Conservation (phyloP, 2,329 filamentous ascomycete genomes). For the Fusarium odoratissimum region DNA sequence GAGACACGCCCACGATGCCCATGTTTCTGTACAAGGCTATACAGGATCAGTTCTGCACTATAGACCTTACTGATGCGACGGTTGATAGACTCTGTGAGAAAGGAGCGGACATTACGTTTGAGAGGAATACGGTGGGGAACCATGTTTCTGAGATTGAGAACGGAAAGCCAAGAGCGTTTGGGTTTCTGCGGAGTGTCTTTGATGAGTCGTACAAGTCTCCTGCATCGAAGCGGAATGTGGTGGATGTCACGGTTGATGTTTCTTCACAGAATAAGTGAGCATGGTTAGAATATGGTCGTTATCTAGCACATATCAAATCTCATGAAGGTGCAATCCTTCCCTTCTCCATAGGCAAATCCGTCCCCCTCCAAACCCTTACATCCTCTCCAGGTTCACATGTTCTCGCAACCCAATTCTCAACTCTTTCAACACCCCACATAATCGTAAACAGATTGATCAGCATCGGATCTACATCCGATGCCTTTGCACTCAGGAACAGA, state of each 20-base stretch:
- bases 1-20: conserved; percentile 58
- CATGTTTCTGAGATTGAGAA: conserved; percentile 49
- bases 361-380: not conserved
- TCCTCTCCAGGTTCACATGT: not conserved
- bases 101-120: conserved; percentile 57
- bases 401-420: conserved; percentile 18
- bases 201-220: conserved; percentile 22
- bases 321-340: not conserved
- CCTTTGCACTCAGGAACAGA: conserved; percentile 4
- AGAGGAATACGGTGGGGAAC: conserved; percentile 56
- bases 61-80: conserved; percentile 57
- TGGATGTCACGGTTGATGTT: not conserved
- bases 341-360: not conserved
- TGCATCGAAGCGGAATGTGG: not conserved
- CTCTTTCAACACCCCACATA: conserved; percentile 21
- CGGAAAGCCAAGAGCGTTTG: conserved; percentile 17
- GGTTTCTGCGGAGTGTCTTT: conserved; percentile 32
- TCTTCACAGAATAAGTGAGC: not conserved
- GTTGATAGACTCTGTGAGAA: conserved; percentile 54
- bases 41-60: conserved; percentile 56
- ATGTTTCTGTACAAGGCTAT: conserved; percentile 63
- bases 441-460: conserved; percentile 8
- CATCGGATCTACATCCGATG: not conserved
- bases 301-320: not conserved
- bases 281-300: not conserved